Conservation (phyloP, 345 rosid species). For the Sisymbrium irio region DNA sequence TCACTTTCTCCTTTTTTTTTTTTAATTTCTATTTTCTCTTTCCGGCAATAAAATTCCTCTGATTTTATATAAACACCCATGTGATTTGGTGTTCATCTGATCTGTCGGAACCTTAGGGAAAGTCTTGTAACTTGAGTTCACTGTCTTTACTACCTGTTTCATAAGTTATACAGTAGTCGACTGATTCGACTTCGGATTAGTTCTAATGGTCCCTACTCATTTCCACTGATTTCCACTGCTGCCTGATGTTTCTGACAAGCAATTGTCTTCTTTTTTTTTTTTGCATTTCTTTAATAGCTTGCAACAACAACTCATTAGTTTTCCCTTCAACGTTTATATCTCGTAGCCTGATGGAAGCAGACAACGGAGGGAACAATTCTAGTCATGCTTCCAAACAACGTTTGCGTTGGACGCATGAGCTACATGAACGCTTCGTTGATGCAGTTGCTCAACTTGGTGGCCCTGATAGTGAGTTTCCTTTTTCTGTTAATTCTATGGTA, state of each 20-base stretch:
- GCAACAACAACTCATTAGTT: conserved; percentile 43
- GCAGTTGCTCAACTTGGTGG: conserved; percentile 99
- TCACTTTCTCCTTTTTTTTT: neutral
- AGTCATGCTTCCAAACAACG: conserved; percentile 96
- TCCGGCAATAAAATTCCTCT: neutral
- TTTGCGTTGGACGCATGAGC: conserved; percentile 97
- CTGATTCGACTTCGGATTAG: neutral
- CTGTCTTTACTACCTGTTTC: neutral
- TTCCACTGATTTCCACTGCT: neutral
- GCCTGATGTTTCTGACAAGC: conserved; percentile 47
- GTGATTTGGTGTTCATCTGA: conserved; percentile 13
- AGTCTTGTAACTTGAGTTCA: conserved; percentile 10
- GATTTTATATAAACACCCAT: neutral
- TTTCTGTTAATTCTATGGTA: neutral
- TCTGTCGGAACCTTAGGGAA: neutral
- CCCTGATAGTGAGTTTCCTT: conserved; percentile 80
- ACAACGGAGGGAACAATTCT: conserved; percentile 63
- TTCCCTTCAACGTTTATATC: conserved; percentile 54
- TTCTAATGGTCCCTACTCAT: neutral
- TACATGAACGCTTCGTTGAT: conserved; percentile 98
- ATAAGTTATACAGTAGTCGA: neutral
- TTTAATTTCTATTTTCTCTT: neutral
- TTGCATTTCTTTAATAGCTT: conserved; percentile 42
- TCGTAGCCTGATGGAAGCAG: conserved; percentile 65
- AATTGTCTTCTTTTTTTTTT: conserved; percentile 2